Evolutionary conservation across 225 moss, liverwort and hornwort genomes (phyloP).

Genomic region (Physcomitrium patens): DNA sequence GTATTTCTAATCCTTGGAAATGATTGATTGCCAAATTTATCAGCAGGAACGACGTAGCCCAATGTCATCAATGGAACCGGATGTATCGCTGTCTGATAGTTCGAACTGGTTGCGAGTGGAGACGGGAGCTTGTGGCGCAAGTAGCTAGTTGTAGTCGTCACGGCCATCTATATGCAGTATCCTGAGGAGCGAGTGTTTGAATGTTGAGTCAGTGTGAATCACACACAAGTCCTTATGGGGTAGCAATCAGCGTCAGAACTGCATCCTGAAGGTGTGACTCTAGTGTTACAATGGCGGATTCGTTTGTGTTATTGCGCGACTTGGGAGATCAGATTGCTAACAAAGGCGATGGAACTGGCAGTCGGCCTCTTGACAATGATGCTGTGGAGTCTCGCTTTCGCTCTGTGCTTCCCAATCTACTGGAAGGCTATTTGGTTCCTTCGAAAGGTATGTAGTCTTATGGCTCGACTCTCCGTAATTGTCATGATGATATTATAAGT

Average conservation of each 20-base stretch:
- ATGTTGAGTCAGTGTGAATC: background rate
- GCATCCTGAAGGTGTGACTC: background rate
- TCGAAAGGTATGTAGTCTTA: constrained; percentile 38
- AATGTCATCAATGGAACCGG: background rate
- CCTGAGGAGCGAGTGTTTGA: background rate
- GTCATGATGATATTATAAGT: too few relatives aligned
- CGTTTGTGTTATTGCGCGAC: constrained; percentile 65
- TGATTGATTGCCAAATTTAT: background rate
- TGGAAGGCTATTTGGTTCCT: constrained; percentile 55
- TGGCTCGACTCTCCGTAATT: background rate
- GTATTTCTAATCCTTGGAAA: background rate
- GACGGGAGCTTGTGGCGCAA: background rate
- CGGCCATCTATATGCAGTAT: background rate
- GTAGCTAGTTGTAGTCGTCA: background rate
- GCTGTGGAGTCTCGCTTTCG: constrained; percentile 68
- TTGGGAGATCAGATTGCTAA: constrained; percentile 67
- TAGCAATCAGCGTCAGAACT: background rate
- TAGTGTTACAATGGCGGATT: constrained; percentile 42
- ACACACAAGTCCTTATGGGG: too few relatives aligned
- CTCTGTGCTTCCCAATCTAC: constrained; percentile 62
- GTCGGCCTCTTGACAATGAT: constrained; percentile 50
- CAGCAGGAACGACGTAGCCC: background rate
- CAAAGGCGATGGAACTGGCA: constrained; percentile 48
- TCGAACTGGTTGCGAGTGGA: background rate
- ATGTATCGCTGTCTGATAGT: background rate